Conservation (phyloP, 2,329 filamentous ascomycete genomes). For the Microdochium trichocladiopsis region DNA sequence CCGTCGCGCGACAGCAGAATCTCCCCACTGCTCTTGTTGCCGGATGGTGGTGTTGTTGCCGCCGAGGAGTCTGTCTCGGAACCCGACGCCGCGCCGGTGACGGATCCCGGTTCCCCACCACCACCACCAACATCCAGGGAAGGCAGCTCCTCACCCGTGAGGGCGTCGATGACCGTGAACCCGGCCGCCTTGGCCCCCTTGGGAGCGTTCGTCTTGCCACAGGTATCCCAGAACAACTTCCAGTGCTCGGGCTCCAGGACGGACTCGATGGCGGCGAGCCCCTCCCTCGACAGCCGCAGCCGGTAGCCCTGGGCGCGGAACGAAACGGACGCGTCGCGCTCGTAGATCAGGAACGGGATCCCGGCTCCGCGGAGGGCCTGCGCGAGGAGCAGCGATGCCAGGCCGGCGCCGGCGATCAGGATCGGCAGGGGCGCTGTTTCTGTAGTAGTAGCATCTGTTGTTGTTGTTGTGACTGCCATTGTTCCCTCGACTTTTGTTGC, state of each 20-base stretch:
- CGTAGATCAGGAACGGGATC: slow-evolving; percentile 48
- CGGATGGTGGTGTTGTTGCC: too few relatives aligned
- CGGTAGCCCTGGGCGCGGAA: slow-evolving; percentile 59
- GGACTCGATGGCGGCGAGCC: slow-evolving; percentile 52
- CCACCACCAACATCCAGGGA: neutral
- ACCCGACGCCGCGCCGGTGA: too few relatives aligned
- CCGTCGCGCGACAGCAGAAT: slow-evolving; percentile 43
- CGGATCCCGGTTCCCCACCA: too few relatives aligned
- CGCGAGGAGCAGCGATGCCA: slow-evolving; percentile 34
- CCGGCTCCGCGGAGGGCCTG: slow-evolving; percentile 30
- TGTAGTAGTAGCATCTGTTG: too few relatives aligned
- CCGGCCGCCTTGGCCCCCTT: slow-evolving; percentile 44
- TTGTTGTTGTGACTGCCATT: too few relatives aligned
- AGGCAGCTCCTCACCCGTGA: slow-evolving; percentile 32
- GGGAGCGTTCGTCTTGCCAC: slow-evolving; percentile 38
- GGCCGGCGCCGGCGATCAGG: slow-evolving; percentile 35
- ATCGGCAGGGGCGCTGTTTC: slow-evolving; percentile 13
- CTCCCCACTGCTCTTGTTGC: slow-evolving; percentile 13
- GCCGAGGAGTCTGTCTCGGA: too few relatives aligned
- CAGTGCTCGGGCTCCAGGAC: slow-evolving; percentile 42
- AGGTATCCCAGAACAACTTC: slow-evolving; percentile 48
- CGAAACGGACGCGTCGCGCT: slow-evolving; percentile 39
- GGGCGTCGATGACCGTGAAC: slow-evolving; percentile 41
- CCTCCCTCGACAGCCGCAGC: slow-evolving; percentile 47
- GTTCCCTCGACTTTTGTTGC: too few relatives aligned